A percentile compares a stretch with the other conserved stretches of the same genome.
Conservation (phyloP, 140 eudicot species). For the Erigeron philadelphicus region DNA sequence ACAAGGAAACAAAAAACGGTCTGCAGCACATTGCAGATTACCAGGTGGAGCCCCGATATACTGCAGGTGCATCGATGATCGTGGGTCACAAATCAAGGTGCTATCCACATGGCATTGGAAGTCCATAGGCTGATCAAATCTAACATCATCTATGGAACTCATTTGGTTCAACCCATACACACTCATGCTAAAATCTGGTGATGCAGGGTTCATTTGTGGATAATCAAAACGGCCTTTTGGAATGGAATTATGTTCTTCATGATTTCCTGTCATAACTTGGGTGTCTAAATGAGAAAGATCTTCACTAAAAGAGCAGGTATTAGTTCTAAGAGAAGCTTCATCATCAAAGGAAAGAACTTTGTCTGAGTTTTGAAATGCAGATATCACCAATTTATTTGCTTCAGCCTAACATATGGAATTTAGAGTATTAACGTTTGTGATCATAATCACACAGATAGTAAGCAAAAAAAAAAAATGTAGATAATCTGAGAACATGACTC, state of each 20-base stretch:
- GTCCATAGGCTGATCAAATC: constrained; percentile 43
- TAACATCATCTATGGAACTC: constrained; percentile 44
- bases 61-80: constrained; percentile 35
- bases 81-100: constrained; percentile 33
- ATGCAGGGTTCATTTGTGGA: constrained; percentile 28
- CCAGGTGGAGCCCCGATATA: constrained; percentile 44
- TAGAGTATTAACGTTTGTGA: constrained; percentile 1
- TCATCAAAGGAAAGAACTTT: constrained; percentile 31
- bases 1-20: constrained; percentile 43
- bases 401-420: constrained; percentile 14
- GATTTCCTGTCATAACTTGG: constrained; percentile 14
- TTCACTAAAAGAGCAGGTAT: constrained; percentile 12
- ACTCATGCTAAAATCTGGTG: constrained; percentile 38
- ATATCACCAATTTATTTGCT: constrained; percentile 38
- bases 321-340: constrained; percentile 30
- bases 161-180: constrained; percentile 39
- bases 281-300: constrained; percentile 25
- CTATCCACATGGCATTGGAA: constrained; percentile 38
- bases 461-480: not conserved
- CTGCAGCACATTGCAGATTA: constrained; percentile 42
- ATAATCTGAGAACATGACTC: too few relatives aligned
- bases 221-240: constrained; percentile 24
- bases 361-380: constrained; percentile 38
- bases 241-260: constrained; percentile 5
- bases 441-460: not conserved